phyloP scores from a whole-genome alignment of 2,329 filamentous ascomycete species.

The Pyricularia sp. region DNA sequence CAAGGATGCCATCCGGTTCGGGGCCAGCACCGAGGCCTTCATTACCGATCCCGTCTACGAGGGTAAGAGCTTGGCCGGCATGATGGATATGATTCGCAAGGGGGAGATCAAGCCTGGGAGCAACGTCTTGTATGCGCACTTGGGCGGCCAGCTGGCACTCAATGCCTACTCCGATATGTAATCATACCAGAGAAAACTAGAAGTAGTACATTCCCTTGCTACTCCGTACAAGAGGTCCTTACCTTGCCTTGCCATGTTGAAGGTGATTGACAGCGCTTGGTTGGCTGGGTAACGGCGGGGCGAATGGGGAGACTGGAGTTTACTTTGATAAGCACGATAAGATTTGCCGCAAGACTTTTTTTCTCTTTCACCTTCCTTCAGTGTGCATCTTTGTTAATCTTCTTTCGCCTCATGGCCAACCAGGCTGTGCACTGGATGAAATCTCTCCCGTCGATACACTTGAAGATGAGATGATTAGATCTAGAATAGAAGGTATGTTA shows the following conservation, averaged over 20 bases:
- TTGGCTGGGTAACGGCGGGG: not conserved
- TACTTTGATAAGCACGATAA: not conserved
- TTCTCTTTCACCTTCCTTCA: not conserved
- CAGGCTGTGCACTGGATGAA: not conserved
- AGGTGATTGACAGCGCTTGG: not conserved
- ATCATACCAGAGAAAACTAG: not conserved
- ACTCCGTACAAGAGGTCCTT: too few species aligned
- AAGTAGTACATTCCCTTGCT: not conserved
- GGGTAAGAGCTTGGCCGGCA: slow-evolving; percentile 59
- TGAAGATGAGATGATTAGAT: not conserved
- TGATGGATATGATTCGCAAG: slow-evolving; percentile 54
- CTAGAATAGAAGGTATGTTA: not conserved
- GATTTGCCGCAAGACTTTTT: not conserved
- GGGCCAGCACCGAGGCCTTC: slow-evolving; percentile 55
- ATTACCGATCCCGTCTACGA: slow-evolving; percentile 68
- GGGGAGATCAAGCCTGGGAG: slow-evolving; percentile 44
- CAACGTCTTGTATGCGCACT: slow-evolving; percentile 59
- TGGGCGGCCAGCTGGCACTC: slow-evolving; percentile 56
- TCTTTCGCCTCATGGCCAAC: not conserved
- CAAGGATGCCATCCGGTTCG: slow-evolving; percentile 55
- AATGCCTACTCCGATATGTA: slow-evolving; percentile 47
- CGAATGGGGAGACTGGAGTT: not conserved
- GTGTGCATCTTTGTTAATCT: not conserved
- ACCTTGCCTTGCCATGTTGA: too few species aligned
- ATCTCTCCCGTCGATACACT: not conserved